Percentiles rank a stretch among this genome's conserved stretches.
Evolutionary conservation across 108 stramenopile species (phyloP).

Genomic region (Stephanodiscus triporus): DNA sequence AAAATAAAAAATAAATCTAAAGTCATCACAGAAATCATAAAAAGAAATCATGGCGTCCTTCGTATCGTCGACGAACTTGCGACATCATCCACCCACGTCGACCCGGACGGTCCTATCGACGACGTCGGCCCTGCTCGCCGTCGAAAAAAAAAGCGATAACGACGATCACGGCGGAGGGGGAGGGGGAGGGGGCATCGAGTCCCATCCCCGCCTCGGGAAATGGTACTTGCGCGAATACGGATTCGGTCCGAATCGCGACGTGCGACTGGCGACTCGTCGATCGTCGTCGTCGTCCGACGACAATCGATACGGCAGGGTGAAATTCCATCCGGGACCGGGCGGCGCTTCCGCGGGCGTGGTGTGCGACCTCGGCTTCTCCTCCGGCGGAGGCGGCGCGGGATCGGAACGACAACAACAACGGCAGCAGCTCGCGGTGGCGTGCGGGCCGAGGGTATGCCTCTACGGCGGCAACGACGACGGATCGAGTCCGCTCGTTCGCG

Average conservation of each 20-base stretch:
- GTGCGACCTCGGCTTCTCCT: neutral
- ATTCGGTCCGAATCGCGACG: constrained; percentile 30
- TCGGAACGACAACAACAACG: too few species aligned
- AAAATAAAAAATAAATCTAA: too few species aligned
- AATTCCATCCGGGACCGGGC: constrained; percentile 10
- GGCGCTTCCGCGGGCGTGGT: constrained; percentile 9
- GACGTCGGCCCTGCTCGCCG: constrained; percentile 32
- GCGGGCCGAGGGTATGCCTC: constrained; percentile 75
- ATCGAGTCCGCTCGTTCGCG: too few species aligned
- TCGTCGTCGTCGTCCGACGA: neutral
- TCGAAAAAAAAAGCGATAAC: too few species aligned
- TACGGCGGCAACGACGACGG: constrained; percentile 52
- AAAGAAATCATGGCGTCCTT: constrained; percentile 28
- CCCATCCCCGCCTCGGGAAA: constrained; percentile 35
- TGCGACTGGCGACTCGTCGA: constrained; percentile 9
- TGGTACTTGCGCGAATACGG: constrained; percentile 48
- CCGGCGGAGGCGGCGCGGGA: neutral
- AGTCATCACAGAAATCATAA: too few species aligned
- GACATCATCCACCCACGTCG: constrained; percentile 22
- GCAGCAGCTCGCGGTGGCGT: constrained; percentile 55
- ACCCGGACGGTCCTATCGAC: constrained; percentile 37
- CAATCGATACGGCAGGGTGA: constrained; percentile 25
- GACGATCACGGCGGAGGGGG: neutral
- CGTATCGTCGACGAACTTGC: constrained; percentile 22
- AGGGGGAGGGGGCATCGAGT: constrained; percentile 19